Evolutionary conservation across 441 rosid genomes (phyloP), one percentile per base, ranked within the genome.

Genomic region (Populus hybrid): DNA sequence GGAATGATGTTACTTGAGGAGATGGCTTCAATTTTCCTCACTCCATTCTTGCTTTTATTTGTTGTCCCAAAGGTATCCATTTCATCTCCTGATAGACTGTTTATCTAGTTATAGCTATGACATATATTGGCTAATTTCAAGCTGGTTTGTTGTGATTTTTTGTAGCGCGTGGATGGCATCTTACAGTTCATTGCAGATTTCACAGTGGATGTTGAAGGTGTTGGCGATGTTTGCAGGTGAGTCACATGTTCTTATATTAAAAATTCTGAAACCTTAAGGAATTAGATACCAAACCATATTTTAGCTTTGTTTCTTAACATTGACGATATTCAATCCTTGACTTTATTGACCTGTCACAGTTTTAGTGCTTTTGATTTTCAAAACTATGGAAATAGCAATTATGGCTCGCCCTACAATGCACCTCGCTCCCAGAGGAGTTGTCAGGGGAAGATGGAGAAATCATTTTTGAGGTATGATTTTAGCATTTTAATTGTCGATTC

Each of bases 401-500:
- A 97, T 82, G 98, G 90, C 59, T 94, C 99, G 26, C 97, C 97
- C 29, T 71, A 81, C 71, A 87, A 89, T 69, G 84, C 83, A 59
- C 79, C 89, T 64, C 83, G 78, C 69, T 80, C 74, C 50, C 84
- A 84, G 85, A 89, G 95, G 88, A 97, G 99, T 78, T 94, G 95
- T 75, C 99, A 94, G 76, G 99, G 99, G 76, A 94, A 97, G 88
- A 84, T 97, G 91, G 99, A 97, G 89, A 97, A 97, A 83, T 94
- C 99, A 59, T 93, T 97, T 85, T 87, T 97, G 87, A 89, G 99
- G 99, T 97, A 83, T 40, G 74, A 56, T 75, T 53, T 26, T 68
- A 40, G 69, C 29, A 35, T 12, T 21, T 20, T 56, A 16, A 33
- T 9, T 28, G 12, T 61, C 9, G 28, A 61, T 61, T 61, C 65